These are phyloP conservation scores for Cairneyella variabilis DNA, from an alignment of 495 filamentous ascomycete genomes.

Conservation along the genomic window DNA sequence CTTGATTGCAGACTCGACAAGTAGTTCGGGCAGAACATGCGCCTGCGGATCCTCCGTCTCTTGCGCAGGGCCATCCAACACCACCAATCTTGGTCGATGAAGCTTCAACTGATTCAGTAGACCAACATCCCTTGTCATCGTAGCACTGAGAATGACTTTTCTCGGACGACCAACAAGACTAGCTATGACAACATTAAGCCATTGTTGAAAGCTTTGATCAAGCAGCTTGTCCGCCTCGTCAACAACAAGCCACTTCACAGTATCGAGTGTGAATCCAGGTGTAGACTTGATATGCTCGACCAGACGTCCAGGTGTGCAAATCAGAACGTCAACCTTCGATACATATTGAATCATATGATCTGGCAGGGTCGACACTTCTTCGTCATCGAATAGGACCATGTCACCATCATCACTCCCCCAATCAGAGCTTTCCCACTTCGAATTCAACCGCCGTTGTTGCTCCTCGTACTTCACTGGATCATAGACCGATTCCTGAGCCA, in stretches of 20 bases:
- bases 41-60: conserved; percentile 26
- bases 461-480: conserved; percentile 50
- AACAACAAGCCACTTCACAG: conserved; percentile 81
- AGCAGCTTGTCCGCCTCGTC: conserved; percentile 94
- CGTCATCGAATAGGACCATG: conserved; percentile 26
- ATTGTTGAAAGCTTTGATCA: conserved; percentile 89
- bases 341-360: conserved; percentile 58
- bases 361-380: conserved; percentile 36
- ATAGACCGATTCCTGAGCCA: conserved; percentile 33
- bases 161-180: conserved; percentile 46
- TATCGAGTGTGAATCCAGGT: conserved; percentile 68
- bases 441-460: conserved; percentile 21
- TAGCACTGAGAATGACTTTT: conserved; percentile 85
- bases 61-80: conserved; percentile 53
- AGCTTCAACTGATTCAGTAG: conserved; percentile 73
- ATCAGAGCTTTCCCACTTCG: conserved; percentile 24
- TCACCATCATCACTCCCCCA: conserved; percentile 23
- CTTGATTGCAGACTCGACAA: conserved; percentile 71
- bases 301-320: conserved; percentile 87
- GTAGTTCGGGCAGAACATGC: conserved; percentile 56
- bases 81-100: conserved; percentile 67
- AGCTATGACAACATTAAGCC: conserved; percentile 70
- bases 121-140: conserved; percentile 85
- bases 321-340: conserved; percentile 81
- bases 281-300: conserved; percentile 88